Percentiles rank a stretch among this genome's conserved stretches.
phyloP scores from a whole-genome alignment of 192 early-diverging fungal genomes.

The Mortierella hygrophila region DNA sequence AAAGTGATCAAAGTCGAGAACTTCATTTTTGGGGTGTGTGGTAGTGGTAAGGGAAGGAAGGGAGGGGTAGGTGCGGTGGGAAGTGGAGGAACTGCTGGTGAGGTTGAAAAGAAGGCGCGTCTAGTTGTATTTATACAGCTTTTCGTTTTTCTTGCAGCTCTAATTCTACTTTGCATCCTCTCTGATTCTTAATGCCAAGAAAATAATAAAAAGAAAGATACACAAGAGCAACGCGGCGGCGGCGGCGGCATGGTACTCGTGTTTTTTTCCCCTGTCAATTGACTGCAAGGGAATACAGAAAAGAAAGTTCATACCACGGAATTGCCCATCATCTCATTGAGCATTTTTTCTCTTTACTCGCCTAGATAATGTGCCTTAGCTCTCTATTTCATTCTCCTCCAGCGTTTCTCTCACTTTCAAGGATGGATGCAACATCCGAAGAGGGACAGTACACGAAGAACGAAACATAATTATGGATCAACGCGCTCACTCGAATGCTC shows the following conservation, averaged over 20 bases:
- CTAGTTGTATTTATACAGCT: not conserved
- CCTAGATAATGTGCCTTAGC: not conserved
- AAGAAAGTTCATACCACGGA: not conserved
- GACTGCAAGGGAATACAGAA: not conserved
- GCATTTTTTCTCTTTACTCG: not conserved
- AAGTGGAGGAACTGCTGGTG: not conserved
- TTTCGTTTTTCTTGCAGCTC: not conserved
- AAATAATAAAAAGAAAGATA: not conserved
- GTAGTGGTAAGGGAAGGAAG: not conserved
- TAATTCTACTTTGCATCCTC: not conserved
- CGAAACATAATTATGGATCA: too few relatives aligned
- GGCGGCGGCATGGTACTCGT: not conserved
- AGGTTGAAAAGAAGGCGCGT: not conserved
- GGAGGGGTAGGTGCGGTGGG: not conserved
- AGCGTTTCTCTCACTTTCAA: too few relatives aligned
- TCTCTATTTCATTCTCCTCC: too few relatives aligned
- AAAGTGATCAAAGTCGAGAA: not conserved
- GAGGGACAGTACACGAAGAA: too few relatives aligned
- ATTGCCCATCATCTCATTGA: not conserved
- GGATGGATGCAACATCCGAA: too few relatives aligned
- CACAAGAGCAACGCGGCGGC: not conserved
- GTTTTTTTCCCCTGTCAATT: not conserved
- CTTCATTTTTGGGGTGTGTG: not conserved
- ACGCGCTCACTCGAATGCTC: too few relatives aligned
- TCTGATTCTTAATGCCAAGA: not conserved